Base-by-base conservation (phyloP, 352 stramenopile genomes). In the Phytophthora niederhauseri region DNA sequence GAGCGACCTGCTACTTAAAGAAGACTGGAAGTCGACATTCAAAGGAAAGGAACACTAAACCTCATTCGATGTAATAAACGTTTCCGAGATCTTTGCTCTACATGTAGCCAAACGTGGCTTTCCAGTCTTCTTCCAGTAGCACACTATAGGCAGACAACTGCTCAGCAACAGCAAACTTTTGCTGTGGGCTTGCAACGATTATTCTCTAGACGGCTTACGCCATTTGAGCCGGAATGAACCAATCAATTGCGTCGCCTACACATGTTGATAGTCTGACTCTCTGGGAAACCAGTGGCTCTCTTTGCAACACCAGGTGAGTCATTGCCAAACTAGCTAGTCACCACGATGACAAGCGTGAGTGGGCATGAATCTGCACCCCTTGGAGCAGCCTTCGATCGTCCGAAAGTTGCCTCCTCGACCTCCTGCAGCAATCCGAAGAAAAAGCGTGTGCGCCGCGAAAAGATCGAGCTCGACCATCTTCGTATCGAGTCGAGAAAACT, bases 91-190 rank as follows among this genome's bases (percentile, higher is more conserved):
- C 43, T 50, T 50, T 50, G 9, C 17, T 12, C 51, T 57, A 36
- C 6, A 36, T 36, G 30, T 1, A n/a, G 6, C 26, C 60, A 34
- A 60, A 68, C 9, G 34, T 46, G 14, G 56, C 56, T 22, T 78
- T 78, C 70, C 74, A 81, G 46, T 78, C 75, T 51, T 80, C 68
- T 26, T 80, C 75, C 5, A 82, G 36, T 2, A 82, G 26, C n/a
- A n/a, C n/a, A n/a, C n/a, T n/a, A n/a, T n/a, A n/a, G n/a, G n/a
- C n/a, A n/a, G n/a, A n/a, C n/a, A n/a, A n/a, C n/a, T n/a, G n/a
- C n/a, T n/a, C n/a, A n/a, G n/a, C n/a, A n/a, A n/a, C n/a, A n/a
- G n/a, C n/a, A n/a, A n/a, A n/a, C n/a, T n/a, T n/a, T n/a, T n/a
- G n/a, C n/a, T n/a, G n/a, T n/a, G 22, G 3, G 22, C 22, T 26